A percentile compares a stretch with the other conserved stretches of the same genome.
phyloP scores from a whole-genome alignment of 1,284 basidiomycete species.

The Cutaneotrichosporon dermatis region DNA sequence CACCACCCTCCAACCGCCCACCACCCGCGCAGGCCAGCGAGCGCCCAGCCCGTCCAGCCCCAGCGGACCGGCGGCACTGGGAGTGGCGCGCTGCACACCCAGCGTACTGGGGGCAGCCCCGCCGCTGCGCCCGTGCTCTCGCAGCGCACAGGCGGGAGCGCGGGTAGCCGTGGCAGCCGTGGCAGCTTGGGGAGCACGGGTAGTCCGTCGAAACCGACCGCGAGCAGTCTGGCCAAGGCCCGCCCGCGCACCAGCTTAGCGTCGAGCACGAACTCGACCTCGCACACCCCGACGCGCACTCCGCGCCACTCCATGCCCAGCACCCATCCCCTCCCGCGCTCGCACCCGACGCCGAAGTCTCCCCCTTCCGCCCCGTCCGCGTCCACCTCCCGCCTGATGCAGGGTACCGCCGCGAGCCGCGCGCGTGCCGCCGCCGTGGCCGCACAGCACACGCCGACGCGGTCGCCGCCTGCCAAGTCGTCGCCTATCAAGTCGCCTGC shows the following conservation, averaged over 20 bases:
- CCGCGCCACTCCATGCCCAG: not conserved
- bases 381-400: constrained; percentile 13
- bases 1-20: no score
- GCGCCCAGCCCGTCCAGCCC: not conserved
- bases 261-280: not conserved
- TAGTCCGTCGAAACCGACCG: constrained; percentile 8
- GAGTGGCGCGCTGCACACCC: no score
- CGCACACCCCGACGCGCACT: not conserved
- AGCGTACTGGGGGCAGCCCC: no score
- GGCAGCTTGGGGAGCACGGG: not conserved
- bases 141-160: not conserved
- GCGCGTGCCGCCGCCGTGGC: constrained; percentile 14
- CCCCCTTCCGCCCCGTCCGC: constrained; percentile 1
- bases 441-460: not conserved
- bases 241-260: not conserved
- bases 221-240: constrained; percentile 12
- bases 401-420: constrained; percentile 17
- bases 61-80: not conserved
- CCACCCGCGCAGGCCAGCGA: not conserved
- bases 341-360: not conserved
- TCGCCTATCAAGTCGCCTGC: not conserved
- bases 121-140: no score
- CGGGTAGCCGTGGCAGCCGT: not conserved
- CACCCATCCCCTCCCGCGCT: not conserved
- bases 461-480: no score